Evolutionary conservation across 257 asterid genomes (phyloP).

Genomic region (Solanum raphanifolium): DNA sequence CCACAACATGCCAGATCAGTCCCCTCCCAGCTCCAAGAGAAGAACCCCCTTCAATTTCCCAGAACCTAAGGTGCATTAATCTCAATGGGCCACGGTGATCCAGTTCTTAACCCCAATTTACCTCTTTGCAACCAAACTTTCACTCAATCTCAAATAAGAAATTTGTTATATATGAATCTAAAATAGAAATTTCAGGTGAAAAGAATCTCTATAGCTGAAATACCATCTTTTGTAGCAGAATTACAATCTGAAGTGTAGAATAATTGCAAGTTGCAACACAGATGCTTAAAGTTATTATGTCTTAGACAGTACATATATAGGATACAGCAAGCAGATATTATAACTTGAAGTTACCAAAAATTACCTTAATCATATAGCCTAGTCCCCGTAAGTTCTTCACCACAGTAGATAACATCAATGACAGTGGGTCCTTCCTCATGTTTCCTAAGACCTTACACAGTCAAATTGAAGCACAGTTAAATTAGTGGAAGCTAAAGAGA

Average conservation of each 20-base stretch:
- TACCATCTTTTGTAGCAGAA: not conserved
- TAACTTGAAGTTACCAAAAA: not conserved
- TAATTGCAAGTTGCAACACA: not conserved
- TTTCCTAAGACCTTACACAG: slow-evolving; percentile 67
- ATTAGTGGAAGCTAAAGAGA: not conserved
- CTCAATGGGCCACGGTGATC: not conserved
- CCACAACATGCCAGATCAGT: not conserved
- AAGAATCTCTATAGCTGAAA: not conserved
- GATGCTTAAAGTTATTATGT: not conserved
- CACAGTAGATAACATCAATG: slow-evolving; percentile 76
- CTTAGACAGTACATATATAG: not conserved
- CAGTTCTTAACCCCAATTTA: not conserved
- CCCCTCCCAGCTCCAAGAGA: not conserved
- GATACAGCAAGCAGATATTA: slow-evolving; percentile 1
- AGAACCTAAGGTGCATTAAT: not conserved
- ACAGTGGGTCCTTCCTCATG: slow-evolving; percentile 71
- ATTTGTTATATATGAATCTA: not conserved
- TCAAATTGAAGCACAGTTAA: not conserved
- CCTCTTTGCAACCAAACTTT: not conserved
- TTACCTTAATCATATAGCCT: slow-evolving; percentile 80
- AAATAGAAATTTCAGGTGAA: not conserved
- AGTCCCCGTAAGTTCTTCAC: slow-evolving; percentile 60
- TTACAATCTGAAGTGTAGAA: not conserved
- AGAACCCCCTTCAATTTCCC: not conserved
- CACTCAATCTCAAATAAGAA: not conserved